Evolutionary conservation across 352 stramenopile genomes (phyloP).

Genomic region (Pythium periplocum): DNA sequence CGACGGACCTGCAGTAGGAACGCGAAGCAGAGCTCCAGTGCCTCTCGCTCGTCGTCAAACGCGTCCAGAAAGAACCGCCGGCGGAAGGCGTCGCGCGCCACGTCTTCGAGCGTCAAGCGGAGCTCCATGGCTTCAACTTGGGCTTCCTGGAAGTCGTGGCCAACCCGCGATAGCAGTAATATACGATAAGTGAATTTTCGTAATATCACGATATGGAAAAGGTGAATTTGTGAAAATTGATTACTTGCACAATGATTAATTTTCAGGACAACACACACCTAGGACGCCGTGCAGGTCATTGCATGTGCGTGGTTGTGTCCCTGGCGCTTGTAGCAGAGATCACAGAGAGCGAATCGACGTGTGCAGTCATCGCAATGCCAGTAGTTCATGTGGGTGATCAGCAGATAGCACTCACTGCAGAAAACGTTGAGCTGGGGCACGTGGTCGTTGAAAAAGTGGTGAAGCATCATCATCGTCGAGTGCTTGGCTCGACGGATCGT

Average conservation of each 20-base stretch:
- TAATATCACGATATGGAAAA: too few species aligned
- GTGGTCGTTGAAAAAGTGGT: conserved; percentile 83
- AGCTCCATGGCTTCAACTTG: not conserved
- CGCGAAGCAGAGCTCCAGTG: conserved; percentile 49
- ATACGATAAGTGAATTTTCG: too few species aligned
- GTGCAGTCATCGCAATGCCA: conserved; percentile 52
- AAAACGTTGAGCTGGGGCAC: conserved; percentile 70
- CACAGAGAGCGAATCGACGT: conserved; percentile 57
- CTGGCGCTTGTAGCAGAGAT: conserved; percentile 53
- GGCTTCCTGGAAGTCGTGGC: too few species aligned
- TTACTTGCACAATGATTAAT: too few species aligned
- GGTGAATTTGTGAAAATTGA: too few species aligned
- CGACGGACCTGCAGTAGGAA: conserved; percentile 50
- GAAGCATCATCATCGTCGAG: conserved; percentile 88
- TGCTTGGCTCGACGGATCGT: conserved; percentile 85
- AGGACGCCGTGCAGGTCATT: conserved; percentile 19
- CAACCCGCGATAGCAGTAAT: too few species aligned
- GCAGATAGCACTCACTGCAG: conserved; percentile 66
- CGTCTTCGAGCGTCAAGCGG: conserved; percentile 44
- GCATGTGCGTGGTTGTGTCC: conserved; percentile 40
- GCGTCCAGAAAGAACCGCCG: conserved; percentile 52
- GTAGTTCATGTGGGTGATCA: conserved; percentile 70
- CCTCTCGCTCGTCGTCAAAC: conserved; percentile 46
- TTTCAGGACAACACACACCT: too few species aligned
- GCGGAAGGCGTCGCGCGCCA: conserved; percentile 50